These are phyloP conservation scores for Catunica adiposa DNA, from an alignment of 2,329 filamentous ascomycete species.

Conservation along the genomic window DNA sequence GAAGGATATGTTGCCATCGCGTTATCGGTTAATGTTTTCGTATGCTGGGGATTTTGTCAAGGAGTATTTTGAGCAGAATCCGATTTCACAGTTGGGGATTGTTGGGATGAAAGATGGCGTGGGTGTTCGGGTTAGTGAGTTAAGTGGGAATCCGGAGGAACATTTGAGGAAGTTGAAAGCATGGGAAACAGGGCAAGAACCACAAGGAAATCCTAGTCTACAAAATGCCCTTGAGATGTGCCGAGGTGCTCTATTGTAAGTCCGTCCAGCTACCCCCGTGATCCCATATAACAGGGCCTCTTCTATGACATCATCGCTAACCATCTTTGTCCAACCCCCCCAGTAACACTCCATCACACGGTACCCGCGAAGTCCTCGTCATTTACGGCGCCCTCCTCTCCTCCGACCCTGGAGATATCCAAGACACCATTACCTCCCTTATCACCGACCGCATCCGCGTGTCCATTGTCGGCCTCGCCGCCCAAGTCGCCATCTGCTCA, in stretches of 20 bases:
- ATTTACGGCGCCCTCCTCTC: conserved; percentile 83
- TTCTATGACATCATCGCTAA: not conserved
- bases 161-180: conserved; percentile 63
- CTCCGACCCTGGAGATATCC: conserved; percentile 86
- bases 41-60: conserved; percentile 77
- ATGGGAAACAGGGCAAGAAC: conserved; percentile 44
- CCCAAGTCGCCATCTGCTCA: conserved; percentile 79
- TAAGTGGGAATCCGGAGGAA: conserved; percentile 80
- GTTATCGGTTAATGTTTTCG: conserved; percentile 65
- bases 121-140: conserved; percentile 68
- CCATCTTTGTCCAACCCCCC: conserved; percentile 3
- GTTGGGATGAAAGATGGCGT: conserved; percentile 88
- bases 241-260: conserved; percentile 70
- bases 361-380: conserved; percentile 81
- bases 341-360: conserved; percentile 79
- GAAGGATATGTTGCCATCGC: conserved; percentile 81
- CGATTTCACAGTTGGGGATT: conserved; percentile 86
- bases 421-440: conserved; percentile 68
- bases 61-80: conserved; percentile 97
- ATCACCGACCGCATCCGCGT: conserved; percentile 73
- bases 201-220: conserved; percentile 60
- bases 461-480: conserved; percentile 75
- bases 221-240: conserved; percentile 97
- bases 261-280: conserved; percentile 11
- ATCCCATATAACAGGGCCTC: no score